A percentile compares a stretch with the other conserved stretches of the same genome.
phyloP scores from a whole-genome alignment of 2,329 filamentous ascomycete genomes.

The Rhynchosporium secalis region DNA sequence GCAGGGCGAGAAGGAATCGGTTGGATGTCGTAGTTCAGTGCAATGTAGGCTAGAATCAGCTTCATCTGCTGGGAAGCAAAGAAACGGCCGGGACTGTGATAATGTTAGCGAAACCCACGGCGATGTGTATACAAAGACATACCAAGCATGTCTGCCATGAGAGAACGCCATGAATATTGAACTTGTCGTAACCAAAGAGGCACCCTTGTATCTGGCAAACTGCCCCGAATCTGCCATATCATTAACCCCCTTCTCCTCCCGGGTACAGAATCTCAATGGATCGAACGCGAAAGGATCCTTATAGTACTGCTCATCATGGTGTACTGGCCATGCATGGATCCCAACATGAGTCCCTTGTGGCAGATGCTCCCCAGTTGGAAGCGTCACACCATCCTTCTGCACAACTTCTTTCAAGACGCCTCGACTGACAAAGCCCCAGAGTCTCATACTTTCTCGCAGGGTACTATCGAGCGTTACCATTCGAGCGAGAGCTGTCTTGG shows the following conservation, averaged over 20 bases:
- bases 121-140: slow-evolving; percentile 9
- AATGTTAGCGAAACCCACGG: slow-evolving; percentile 27
- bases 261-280: slow-evolving; percentile 26
- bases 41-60: slow-evolving; percentile 33
- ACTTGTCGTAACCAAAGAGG: slow-evolving; percentile 33
- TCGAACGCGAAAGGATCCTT: slow-evolving; percentile 24
- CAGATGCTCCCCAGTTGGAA: slow-evolving; percentile 41
- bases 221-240: background rate
- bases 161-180: slow-evolving; percentile 36
- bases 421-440: slow-evolving; percentile 38
- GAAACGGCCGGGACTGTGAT: slow-evolving; percentile 32
- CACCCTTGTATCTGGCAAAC: slow-evolving; percentile 22
- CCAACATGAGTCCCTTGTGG: slow-evolving; percentile 43
- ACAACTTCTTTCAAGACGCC: slow-evolving; percentile 37
- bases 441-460: slow-evolving; percentile 46
- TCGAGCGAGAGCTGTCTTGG: slow-evolving; percentile 42
- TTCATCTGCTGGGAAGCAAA: slow-evolving; percentile 34
- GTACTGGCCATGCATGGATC: slow-evolving; percentile 28
- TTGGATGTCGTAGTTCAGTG: slow-evolving; percentile 33
- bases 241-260: background rate
- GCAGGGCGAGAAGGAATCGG: slow-evolving; percentile 34
- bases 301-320: slow-evolving; percentile 30
- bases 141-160: slow-evolving; percentile 38
- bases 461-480: slow-evolving; percentile 46
- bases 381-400: slow-evolving; percentile 47